These are phyloP conservation scores for Tricladium varicosporioides DNA, from an alignment of 2,329 filamentous ascomycete genomes.

Conservation along the genomic window DNA sequence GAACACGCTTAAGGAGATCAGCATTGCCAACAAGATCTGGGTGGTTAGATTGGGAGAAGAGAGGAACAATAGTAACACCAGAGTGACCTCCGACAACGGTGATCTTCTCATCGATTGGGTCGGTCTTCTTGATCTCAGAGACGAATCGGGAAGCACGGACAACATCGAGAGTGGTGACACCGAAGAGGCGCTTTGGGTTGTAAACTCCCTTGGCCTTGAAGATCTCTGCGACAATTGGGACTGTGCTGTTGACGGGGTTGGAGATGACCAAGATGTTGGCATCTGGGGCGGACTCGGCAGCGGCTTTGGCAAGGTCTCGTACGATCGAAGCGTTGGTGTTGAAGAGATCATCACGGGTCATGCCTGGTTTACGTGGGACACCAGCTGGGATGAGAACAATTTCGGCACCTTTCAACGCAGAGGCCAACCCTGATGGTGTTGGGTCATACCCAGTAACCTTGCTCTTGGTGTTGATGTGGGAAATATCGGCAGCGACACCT, in stretches of 20 bases:
- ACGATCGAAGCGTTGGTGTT: constrained; percentile 99
- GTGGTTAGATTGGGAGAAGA: constrained; percentile 93
- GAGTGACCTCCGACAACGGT: constrained; percentile 96
- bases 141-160: constrained; percentile 98
- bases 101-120: constrained; percentile 91
- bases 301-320: constrained; percentile 94
- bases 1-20: constrained; percentile 80
- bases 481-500: constrained; percentile 98
- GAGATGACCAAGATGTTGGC: constrained; percentile 97
- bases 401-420: constrained; percentile 81
- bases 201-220: constrained; percentile 95
- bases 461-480: constrained; percentile 99
- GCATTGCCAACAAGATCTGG: constrained; percentile 75
- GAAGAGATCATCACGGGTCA: constrained; percentile 99
- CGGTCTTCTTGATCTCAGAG: constrained; percentile 84
- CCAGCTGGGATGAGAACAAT: constrained; percentile 97
- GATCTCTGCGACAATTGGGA: constrained; percentile 95
- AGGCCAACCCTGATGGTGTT: constrained; percentile 70
- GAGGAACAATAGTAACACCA: constrained; percentile 95
- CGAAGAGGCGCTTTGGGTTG: constrained; percentile 98
- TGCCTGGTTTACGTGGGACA: constrained; percentile 92
- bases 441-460: constrained; percentile 86
- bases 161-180: constrained; percentile 98
- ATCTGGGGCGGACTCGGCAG: constrained; percentile 81
- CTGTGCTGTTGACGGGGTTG: constrained; percentile 99